These are phyloP conservation scores for Chionographis japonica DNA, from an alignment of 106 monocot genomes.

Conservation along the genomic window DNA sequence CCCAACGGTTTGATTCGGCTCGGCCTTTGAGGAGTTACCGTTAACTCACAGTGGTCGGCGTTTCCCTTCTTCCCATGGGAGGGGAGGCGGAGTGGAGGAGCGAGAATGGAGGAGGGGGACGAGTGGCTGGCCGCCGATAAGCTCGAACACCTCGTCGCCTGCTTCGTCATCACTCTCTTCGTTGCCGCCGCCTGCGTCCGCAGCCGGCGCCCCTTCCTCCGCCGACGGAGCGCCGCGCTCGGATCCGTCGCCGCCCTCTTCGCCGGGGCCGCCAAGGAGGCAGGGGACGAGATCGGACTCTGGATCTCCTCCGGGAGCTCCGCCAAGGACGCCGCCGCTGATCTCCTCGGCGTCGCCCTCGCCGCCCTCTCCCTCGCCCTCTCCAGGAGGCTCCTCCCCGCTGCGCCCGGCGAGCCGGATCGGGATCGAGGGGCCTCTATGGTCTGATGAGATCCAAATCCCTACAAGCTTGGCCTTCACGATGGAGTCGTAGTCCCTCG, in stretches of 20 bases:
- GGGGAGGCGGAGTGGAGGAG: not conserved
- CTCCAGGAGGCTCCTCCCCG: not conserved
- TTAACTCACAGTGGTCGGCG: no score
- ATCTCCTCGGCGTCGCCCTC: constrained; percentile 40
- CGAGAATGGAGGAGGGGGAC: constrained; percentile 35
- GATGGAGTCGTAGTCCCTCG: no score
- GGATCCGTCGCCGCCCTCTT: constrained; percentile 33
- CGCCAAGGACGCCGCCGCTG: constrained; percentile 54
- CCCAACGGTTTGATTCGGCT: no score
- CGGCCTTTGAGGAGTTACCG: no score
- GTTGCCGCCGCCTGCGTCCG: constrained; percentile 19
- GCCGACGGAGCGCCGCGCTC: constrained; percentile 31
- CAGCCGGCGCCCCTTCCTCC: constrained; percentile 27
- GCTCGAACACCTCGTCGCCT: constrained; percentile 42
- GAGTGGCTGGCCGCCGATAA: constrained; percentile 55
- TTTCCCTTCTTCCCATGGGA: no score
- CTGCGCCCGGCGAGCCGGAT: constrained; percentile 6
- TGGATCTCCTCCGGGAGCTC: constrained; percentile 58
- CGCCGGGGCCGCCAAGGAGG: constrained; percentile 60
- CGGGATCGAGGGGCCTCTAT: constrained; percentile 18
- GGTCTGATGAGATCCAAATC: constrained; percentile 6
- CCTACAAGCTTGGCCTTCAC: not conserved
- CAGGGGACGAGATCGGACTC: constrained; percentile 55
- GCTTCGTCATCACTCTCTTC: constrained; percentile 44
- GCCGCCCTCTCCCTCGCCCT: constrained; percentile 19